Conservation (phyloP, 306 rosid genomes). For the Ormosia semicastrata region DNA sequence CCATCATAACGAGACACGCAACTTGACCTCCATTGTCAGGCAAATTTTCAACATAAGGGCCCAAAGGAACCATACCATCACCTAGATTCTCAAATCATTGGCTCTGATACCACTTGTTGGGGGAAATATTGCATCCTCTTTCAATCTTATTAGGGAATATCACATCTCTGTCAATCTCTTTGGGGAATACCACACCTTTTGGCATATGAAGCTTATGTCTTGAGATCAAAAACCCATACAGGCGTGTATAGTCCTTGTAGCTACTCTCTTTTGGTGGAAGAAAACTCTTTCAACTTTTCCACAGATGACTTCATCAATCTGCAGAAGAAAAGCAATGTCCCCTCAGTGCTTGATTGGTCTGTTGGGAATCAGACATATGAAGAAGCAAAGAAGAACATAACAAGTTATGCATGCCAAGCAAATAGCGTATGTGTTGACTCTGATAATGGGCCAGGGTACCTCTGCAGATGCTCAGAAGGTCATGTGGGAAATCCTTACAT, state of each 20-base stretch:
- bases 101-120: too few relatives aligned
- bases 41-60: too few relatives aligned
- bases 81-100: too few relatives aligned
- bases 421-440: constrained; percentile 7
- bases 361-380: constrained; percentile 12
- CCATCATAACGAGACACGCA: too few relatives aligned
- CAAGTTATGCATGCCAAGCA: neutral
- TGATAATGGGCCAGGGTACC: constrained; percentile 6
- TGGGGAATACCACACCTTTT: too few relatives aligned
- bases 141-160: too few relatives aligned
- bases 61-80: too few relatives aligned
- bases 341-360: constrained; percentile 16
- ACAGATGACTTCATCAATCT: neutral
- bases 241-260: constrained; percentile 12
- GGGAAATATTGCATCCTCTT: too few relatives aligned
- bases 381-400: constrained; percentile 1
- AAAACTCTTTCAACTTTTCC: neutral
- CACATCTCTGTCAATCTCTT: too few relatives aligned
- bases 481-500: constrained; percentile 45
- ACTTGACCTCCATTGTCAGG: too few relatives aligned
- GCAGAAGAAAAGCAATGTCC: neutral
- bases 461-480: constrained; percentile 11
- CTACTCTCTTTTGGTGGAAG: constrained; percentile 26
- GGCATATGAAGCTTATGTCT: neutral
- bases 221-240: neutral